phyloP scores from a whole-genome alignment of 2,329 filamentous ascomycete species.

The Diaporthe australafricana region DNA sequence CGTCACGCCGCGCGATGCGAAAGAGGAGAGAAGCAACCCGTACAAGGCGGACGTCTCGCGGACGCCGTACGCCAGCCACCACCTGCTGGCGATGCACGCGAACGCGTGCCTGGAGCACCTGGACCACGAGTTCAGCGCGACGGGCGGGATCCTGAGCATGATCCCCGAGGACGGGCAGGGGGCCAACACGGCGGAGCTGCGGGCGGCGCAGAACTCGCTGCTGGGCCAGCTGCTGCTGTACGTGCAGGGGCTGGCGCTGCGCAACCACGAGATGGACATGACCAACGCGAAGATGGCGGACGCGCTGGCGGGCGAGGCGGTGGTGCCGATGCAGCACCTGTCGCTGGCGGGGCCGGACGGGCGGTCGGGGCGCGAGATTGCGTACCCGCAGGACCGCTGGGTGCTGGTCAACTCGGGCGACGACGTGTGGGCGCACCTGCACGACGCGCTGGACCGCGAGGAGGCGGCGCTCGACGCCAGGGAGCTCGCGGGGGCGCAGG shows the following conservation, averaged over 20 bases:
- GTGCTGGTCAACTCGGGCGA: slow-evolving; percentile 66
- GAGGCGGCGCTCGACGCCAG: slow-evolving; percentile 54
- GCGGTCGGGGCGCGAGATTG: slow-evolving; percentile 64
- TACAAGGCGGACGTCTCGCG: slow-evolving; percentile 12
- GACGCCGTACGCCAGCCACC: slow-evolving; percentile 58
- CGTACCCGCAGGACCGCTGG: slow-evolving; percentile 66
- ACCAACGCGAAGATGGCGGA: slow-evolving; percentile 63
- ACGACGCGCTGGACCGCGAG: slow-evolving; percentile 58
- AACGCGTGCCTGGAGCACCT: slow-evolving; percentile 70
- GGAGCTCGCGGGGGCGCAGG: slow-evolving; percentile 46
- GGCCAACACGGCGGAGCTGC: slow-evolving; percentile 49
- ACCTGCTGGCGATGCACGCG: slow-evolving; percentile 65
- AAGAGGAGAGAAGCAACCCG: slow-evolving; percentile 37
- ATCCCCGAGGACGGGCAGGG: slow-evolving; percentile 57
- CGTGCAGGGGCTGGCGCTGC: slow-evolving; percentile 63
- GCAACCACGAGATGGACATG: slow-evolving; percentile 69
- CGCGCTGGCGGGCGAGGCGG: slow-evolving; percentile 60
- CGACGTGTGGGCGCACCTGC: slow-evolving; percentile 60
- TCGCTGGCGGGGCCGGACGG: slow-evolving; percentile 64
- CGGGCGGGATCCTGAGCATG: slow-evolving; percentile 67
- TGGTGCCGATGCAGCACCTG: slow-evolving; percentile 63
- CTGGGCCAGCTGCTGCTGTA: slow-evolving; percentile 69
- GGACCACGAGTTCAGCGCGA: slow-evolving; percentile 67
- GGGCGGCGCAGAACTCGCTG: slow-evolving; percentile 61
- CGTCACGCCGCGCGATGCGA: slow-evolving; percentile 37